phyloP scores from a whole-genome alignment of 495 filamentous ascomycete genomes.

The Penicillium odoratum region DNA sequence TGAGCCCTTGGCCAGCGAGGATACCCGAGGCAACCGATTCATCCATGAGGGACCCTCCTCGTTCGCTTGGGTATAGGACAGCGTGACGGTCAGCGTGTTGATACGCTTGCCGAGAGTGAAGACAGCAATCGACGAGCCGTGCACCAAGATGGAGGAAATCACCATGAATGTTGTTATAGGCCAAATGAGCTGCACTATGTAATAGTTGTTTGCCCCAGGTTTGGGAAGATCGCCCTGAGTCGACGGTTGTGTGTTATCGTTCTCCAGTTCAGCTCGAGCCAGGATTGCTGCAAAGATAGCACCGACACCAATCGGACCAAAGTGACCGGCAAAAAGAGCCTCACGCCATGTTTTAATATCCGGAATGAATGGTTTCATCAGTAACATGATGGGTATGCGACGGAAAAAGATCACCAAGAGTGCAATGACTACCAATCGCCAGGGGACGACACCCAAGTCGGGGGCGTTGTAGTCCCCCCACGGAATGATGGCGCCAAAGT shows the following conservation, averaged over 20 bases:
- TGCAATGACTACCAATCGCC: conserved; percentile 86
- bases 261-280: conserved; percentile 84
- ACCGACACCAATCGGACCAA: conserved; percentile 96
- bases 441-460: conserved; percentile 71
- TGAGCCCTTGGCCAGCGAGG: conserved; percentile 75
- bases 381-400: conserved; percentile 93
- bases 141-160: conserved; percentile 90
- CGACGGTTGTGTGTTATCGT: conserved; percentile 67
- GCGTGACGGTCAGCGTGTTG: conserved; percentile 91
- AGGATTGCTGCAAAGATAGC: conserved; percentile 95
- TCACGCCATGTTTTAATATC: conserved; percentile 99
- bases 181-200: conserved; percentile 84
- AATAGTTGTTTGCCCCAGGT: conserved; percentile 54
- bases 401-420: conserved; percentile 94
- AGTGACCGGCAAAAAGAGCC: conserved; percentile 96
- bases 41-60: conserved; percentile 94
- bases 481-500: conserved; percentile 93
- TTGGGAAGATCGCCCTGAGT: conserved; percentile 61
- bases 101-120: conserved; percentile 98
- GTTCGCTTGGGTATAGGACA: conserved; percentile 89
- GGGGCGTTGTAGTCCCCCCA: conserved; percentile 83
- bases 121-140: conserved; percentile 96
- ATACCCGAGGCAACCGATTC: conserved; percentile 86
- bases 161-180: conserved; percentile 94
- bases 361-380: conserved; percentile 88